Percentiles rank a stretch among this genome's conserved stretches.
Conservation (phyloP, 176 grass and related monocot genomes). For the Triticum monococcum region DNA sequence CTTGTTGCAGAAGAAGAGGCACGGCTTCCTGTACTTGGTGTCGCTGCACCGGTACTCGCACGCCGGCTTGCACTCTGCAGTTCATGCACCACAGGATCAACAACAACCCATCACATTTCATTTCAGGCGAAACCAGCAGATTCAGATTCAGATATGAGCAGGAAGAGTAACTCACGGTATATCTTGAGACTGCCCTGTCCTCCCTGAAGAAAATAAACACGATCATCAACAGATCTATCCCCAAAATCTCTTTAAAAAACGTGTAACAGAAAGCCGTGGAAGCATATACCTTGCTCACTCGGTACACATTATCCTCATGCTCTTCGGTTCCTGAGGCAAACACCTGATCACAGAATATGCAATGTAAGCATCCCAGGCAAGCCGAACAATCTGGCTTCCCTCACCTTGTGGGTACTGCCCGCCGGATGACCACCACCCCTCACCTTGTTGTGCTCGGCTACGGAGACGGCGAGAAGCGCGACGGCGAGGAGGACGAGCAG, state of each 20-base stretch:
- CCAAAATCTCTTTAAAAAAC: neutral
- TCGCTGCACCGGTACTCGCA: conserved; percentile 44
- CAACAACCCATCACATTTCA: neutral
- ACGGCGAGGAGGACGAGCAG: conserved; percentile 49
- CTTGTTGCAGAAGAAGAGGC: conserved; percentile 70
- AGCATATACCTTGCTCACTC: conserved; percentile 26
- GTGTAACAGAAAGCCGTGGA: neutral
- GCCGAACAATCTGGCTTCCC: neutral
- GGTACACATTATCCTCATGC: conserved; percentile 26
- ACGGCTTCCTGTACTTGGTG: conserved; percentile 59
- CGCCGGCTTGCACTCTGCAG: conserved; percentile 46
- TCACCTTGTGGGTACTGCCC: neutral
- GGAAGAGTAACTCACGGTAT: conserved; percentile 29
- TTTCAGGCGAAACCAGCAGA: neutral
- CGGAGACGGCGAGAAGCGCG: conserved; percentile 38
- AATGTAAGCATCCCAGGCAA: neutral
- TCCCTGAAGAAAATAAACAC: neutral
- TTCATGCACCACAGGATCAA: neutral
- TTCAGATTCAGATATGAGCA: neutral
- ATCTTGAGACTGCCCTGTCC: conserved; percentile 25
- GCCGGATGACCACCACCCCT: too few relatives aligned
- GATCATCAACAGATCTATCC: neutral
- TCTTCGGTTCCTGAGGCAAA: neutral
- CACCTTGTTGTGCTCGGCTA: conserved; percentile 37
- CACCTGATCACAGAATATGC: conserved; percentile 2